Evolutionary conservation across 345 rosid genomes (phyloP).

Genomic region (Ceriops decandra): DNA sequence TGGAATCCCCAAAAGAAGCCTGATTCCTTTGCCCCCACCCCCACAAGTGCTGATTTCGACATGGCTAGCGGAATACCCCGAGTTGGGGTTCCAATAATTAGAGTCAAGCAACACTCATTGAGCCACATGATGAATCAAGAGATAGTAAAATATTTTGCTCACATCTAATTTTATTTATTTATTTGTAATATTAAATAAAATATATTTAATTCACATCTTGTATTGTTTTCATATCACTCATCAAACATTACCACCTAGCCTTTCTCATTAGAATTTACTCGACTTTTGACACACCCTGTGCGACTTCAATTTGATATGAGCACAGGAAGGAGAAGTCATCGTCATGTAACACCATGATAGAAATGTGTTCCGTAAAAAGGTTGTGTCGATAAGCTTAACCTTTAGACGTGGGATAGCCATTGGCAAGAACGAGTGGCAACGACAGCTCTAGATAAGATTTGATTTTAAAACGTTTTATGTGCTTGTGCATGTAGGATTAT

Average conservation of each 20-base stretch:
- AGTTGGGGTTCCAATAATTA: constrained; percentile 5
- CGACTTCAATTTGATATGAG: not conserved
- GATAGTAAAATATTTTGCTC: too few relatives aligned
- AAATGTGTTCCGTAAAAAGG: not conserved
- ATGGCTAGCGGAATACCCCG: not conserved
- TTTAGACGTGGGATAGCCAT: not conserved
- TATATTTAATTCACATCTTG: too few relatives aligned
- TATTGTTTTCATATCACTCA: too few relatives aligned
- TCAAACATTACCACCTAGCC: too few relatives aligned
- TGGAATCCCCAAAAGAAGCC: too few relatives aligned
- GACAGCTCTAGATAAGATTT: not conserved
- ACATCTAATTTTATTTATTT: too few relatives aligned
- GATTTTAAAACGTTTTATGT: not conserved
- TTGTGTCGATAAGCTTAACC: not conserved
- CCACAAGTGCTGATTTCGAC: too few relatives aligned
- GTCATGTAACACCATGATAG: not conserved
- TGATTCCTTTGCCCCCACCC: too few relatives aligned
- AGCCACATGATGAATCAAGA: too few relatives aligned
- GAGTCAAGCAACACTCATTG: too few relatives aligned
- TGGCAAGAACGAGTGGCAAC: not conserved
- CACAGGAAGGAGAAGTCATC: not conserved
- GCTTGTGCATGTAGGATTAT: not conserved
- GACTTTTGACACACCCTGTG: not conserved
- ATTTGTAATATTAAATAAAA: too few relatives aligned
- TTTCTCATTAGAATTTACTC: not conserved